Evolutionary conservation across 2,329 filamentous ascomycete genomes (phyloP).

Genomic region (Clonostachys rhizophaga): DNA sequence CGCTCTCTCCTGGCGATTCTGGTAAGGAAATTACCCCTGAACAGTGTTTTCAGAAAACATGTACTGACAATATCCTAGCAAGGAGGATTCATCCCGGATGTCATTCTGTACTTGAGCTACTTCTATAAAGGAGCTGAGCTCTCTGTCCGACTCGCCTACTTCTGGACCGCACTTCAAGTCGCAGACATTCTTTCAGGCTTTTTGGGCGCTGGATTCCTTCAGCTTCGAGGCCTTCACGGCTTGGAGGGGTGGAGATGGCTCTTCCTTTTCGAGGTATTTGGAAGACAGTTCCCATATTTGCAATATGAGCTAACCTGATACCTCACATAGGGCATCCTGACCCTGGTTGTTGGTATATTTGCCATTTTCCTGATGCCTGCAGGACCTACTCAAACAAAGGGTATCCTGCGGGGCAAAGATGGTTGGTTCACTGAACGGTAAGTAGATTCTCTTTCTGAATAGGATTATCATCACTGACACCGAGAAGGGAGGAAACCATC

Average conservation of each 20-base stretch:
- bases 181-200: conserved; percentile 14
- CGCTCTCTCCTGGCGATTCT: conserved; percentile 24
- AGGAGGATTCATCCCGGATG: conserved; percentile 40
- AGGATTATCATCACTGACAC: conserved; percentile 47
- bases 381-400: conserved; percentile 31
- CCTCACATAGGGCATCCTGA: conserved; percentile 11
- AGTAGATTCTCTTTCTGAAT: conserved; percentile 25
- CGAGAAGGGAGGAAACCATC: conserved; percentile 2
- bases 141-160: conserved; percentile 14
- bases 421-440: conserved; percentile 5
- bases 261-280: conserved; percentile 45
- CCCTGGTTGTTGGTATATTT: conserved; percentile 11
- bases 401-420: conserved; percentile 38
- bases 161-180: conserved; percentile 13
- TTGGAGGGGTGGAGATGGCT: conserved; percentile 16
- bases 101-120: conserved; percentile 20
- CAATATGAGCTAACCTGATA: conserved; percentile 2
- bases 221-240: conserved; percentile 14
- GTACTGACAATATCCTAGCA: conserved; percentile 14
- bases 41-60: background rate
- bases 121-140: conserved; percentile 17
- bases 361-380: conserved; percentile 22
- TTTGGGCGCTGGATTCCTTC: conserved; percentile 14
- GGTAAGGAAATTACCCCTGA: conserved; percentile 30
- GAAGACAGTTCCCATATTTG: background rate